These are phyloP conservation scores for Ustilago cynodontis DNA, from an alignment of 1,284 basidiomycete species.

Conservation along the genomic window DNA sequence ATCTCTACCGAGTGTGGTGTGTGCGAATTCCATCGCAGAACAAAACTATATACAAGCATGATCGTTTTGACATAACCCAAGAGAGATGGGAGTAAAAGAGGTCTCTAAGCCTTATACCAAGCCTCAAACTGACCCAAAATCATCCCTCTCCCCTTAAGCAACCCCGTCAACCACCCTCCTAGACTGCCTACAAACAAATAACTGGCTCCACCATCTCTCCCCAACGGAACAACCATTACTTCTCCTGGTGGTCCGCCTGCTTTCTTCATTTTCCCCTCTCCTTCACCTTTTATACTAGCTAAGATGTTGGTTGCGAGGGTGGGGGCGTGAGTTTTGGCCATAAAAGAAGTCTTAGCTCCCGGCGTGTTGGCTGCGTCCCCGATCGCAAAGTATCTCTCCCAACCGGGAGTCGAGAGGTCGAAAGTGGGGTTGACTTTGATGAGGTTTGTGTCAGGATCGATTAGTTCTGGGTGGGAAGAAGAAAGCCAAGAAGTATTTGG, in stretches of 20 bases:
- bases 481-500: slow-evolving; percentile 68
- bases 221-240: slow-evolving; percentile 45
- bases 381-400: slow-evolving; percentile 58
- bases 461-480: slow-evolving; percentile 52
- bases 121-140: slow-evolving; percentile 33
- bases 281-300: slow-evolving; percentile 22
- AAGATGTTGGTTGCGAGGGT: slow-evolving; percentile 54
- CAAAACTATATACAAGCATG: neutral
- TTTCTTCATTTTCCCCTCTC: slow-evolving; percentile 15
- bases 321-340: slow-evolving; percentile 37
- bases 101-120: slow-evolving; percentile 27
- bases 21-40: too few species aligned
- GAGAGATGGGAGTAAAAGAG: neutral
- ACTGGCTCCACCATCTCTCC: slow-evolving; percentile 39
- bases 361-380: slow-evolving; percentile 60
- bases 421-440: slow-evolving; percentile 68
- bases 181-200: slow-evolving; percentile 28
- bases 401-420: slow-evolving; percentile 21
- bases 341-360: slow-evolving; percentile 50
- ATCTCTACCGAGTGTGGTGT: too few species aligned
- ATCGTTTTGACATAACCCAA: too few species aligned
- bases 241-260: slow-evolving; percentile 8
- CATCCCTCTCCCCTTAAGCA: slow-evolving; percentile 47
- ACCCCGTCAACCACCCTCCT: slow-evolving; percentile 38
- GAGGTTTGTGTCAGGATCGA: slow-evolving; percentile 53